A percentile compares a stretch with the other conserved stretches of the same genome.
phyloP scores from a whole-genome alignment of 441 rosid species.

The Populus hybrid region DNA sequence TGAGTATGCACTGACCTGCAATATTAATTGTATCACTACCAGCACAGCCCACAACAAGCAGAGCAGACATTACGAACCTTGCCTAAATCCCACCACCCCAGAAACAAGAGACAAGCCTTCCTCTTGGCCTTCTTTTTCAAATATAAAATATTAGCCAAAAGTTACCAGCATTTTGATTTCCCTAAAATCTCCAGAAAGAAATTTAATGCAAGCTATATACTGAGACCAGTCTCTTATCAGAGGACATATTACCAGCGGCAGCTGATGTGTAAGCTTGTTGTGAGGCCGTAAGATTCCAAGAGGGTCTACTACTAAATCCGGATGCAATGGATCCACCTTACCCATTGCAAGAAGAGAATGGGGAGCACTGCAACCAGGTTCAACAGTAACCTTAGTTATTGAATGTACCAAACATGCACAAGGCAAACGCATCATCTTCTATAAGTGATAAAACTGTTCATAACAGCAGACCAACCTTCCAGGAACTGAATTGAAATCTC shows the following conservation, averaged over 20 bases:
- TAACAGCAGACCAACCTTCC: slow-evolving; percentile 65
- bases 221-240: not conserved
- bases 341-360: slow-evolving; percentile 98
- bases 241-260: slow-evolving; percentile 74
- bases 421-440: not conserved
- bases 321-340: slow-evolving; percentile 81
- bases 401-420: not conserved
- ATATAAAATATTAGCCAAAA: not conserved
- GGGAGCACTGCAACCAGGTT: slow-evolving; percentile 68
- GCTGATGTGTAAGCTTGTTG: slow-evolving; percentile 84
- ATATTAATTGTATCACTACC: slow-evolving; percentile 18
- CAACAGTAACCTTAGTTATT: slow-evolving; percentile 12
- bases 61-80: not conserved
- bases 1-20: slow-evolving; percentile 98
- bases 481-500: slow-evolving; percentile 93
- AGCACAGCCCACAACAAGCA: slow-evolving; percentile 4
- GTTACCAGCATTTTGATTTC: not conserved
- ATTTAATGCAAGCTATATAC: not conserved
- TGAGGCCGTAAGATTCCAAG: slow-evolving; percentile 84
- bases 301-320: slow-evolving; percentile 80
- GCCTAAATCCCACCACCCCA: not conserved
- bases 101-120: not conserved
- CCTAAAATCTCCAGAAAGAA: not conserved
- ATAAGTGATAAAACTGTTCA: not conserved
- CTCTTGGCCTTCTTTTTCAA: not conserved